A percentile compares a stretch with the other conserved stretches of the same genome.
These are phyloP conservation scores for Scleroderma citrinum DNA, from an alignment of 768 basidiomycete genomes.

Conservation along the genomic window DNA sequence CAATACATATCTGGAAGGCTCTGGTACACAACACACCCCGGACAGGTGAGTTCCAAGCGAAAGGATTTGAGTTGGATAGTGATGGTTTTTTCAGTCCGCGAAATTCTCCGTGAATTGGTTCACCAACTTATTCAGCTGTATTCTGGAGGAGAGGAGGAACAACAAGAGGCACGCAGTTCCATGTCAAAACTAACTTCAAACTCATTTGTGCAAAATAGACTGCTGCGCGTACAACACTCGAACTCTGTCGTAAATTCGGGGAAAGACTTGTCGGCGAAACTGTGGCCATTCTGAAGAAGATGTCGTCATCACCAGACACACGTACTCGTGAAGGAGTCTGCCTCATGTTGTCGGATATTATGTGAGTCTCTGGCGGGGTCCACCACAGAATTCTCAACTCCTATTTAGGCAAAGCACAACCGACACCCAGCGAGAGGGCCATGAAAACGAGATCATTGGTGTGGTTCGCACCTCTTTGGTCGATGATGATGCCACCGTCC, in stretches of 20 bases:
- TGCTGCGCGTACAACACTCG: conserved; percentile 79
- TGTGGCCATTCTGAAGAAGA: conserved; percentile 67
- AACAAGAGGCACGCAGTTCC: conserved; percentile 65
- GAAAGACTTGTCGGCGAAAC: conserved; percentile 86
- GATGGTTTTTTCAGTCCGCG: conserved; percentile 54
- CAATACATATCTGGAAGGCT: conserved; percentile 97
- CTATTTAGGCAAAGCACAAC: conserved; percentile 68
- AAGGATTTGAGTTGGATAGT: background rate
- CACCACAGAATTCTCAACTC: conserved; percentile 6
- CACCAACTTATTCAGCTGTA: conserved; percentile 72
- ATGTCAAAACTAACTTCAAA: background rate
- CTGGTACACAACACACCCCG: conserved; percentile 91
- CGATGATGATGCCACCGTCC: conserved; percentile 80
- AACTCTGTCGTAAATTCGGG: conserved; percentile 93
- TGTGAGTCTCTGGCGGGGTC: conserved; percentile 56
- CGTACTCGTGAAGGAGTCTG: conserved; percentile 81
- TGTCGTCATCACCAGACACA: conserved; percentile 55
- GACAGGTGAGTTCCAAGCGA: conserved; percentile 52
- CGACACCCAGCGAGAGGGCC: conserved; percentile 76
- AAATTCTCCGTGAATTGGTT: conserved; percentile 84
- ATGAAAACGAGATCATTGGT: conserved; percentile 83
- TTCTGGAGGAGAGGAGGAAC: conserved; percentile 74
- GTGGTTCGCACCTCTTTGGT: conserved; percentile 83
- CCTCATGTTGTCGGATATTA: conserved; percentile 78
- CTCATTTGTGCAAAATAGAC: conserved; percentile 46